Base-by-base conservation (phyloP, 2,329 filamentous ascomycete species). In the Tolypocladium ovalisporum region DNA sequence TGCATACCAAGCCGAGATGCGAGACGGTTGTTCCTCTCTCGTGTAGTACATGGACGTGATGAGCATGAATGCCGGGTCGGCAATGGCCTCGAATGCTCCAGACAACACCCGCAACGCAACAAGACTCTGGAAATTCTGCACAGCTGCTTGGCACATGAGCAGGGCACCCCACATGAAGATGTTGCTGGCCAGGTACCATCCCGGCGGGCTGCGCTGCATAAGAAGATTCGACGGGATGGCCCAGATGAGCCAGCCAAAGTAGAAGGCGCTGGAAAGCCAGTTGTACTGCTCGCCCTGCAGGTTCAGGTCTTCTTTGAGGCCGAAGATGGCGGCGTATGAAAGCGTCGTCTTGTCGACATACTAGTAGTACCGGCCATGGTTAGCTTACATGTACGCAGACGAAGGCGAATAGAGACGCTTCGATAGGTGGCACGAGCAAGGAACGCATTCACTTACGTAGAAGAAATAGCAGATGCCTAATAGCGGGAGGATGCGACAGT, bases 31-130 rank as follows among this genome's bases (percentile, higher is more conserved):
- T 63, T 88, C 81, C 3, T 76, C 73, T 12, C 83, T 75, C 1
- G 83, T 85, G 62, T 85, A 78, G 78, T 82, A 88, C 82, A 86
- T 86, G 5, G 77, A 77, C 0, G 83, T 86, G 39, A 87, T 82
- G 1, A 87, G 68, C 75, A 87, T 84, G 59, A 86, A 84, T 1
- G 71, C 71, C 1, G 73, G 73, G 47, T 73, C 71, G 3, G 71
- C 72, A 37, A 73, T 72, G 3, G 84, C 81, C 65, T 87, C 85
- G 59, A 86, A 85, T 27, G 85, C 81, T 63, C 85, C 85, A 1
- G 86, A 79, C 2, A 88, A 66, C 0, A 82, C 79, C 6, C 85
- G 76, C 9, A 87, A 74, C 0, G 74, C 69, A 2, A 84, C 70
- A 22, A 87, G 70, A 0, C 76, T 74, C 0, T 75, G 74, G 64